A percentile compares a stretch with the other conserved stretches of the same genome.
phyloP scores from a whole-genome alignment of 352 stramenopile species.

The Pythium chondricola region DNA sequence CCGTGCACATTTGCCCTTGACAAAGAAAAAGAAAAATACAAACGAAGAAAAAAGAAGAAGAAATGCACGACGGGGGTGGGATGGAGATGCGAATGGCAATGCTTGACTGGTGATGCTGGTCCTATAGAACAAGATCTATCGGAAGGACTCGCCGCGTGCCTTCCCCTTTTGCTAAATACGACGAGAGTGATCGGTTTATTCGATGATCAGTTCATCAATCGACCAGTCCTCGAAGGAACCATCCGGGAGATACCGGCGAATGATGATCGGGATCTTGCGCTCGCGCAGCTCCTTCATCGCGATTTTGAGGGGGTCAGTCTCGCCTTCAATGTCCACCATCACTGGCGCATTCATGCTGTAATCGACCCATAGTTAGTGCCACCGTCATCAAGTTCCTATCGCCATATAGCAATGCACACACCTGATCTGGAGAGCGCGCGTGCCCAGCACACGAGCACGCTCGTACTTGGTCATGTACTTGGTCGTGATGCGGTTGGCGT shows the following conservation, averaged over 20 bases:
- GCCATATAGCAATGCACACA: too few relatives aligned
- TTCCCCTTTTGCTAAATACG: constrained; percentile 2
- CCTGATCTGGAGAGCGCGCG: constrained; percentile 97
- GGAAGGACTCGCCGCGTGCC: too few relatives aligned
- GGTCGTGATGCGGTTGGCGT: constrained; percentile 93
- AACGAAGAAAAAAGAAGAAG: not conserved
- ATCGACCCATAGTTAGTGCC: too few relatives aligned
- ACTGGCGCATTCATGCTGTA: constrained; percentile 94
- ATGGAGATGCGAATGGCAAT: constrained; percentile 12
- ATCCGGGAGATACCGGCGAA: constrained; percentile 98
- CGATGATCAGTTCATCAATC: constrained; percentile 99
- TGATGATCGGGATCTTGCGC: constrained; percentile 99
- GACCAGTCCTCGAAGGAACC: constrained; percentile 99
- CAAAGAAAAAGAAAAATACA: not conserved
- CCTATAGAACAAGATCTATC: too few relatives aligned
- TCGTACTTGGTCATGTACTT: constrained; percentile 99
- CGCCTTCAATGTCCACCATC: constrained; percentile 95
- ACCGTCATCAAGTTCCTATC: too few relatives aligned
- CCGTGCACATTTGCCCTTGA: not conserved
- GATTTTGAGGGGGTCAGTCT: constrained; percentile 99
- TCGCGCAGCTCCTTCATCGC: constrained; percentile 99
- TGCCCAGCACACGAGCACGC: constrained; percentile 96
- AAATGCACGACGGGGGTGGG: not conserved
- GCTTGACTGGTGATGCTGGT: too few relatives aligned
- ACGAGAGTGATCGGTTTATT: constrained; percentile 58